Evolutionary conservation across 2,329 filamentous ascomycete species (phyloP).

Genomic region (Trichoderma guizhouense): DNA sequence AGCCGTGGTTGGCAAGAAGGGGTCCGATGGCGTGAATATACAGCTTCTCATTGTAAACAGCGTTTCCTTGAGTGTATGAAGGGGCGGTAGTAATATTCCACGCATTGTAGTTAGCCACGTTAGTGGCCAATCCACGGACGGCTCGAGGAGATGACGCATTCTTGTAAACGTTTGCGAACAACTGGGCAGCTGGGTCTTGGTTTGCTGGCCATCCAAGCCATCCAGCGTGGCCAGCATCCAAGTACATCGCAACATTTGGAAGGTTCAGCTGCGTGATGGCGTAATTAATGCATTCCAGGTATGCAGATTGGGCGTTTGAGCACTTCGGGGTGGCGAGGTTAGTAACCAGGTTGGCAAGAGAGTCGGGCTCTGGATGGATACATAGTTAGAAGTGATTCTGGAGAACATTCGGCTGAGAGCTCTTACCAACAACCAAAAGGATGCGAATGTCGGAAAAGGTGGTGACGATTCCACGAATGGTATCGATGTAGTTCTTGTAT

Average conservation of each 20-base stretch:
- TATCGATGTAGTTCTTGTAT: slow-evolving; percentile 10
- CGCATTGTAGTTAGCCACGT: slow-evolving; percentile 7
- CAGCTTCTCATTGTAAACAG: slow-evolving; percentile 3
- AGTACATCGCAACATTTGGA: slow-evolving; percentile 2
- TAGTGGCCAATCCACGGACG: slow-evolving; percentile 1
- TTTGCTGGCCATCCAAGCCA: slow-evolving; percentile 12
- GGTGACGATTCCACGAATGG: not conserved
- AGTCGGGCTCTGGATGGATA: not conserved
- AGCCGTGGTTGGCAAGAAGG: not conserved
- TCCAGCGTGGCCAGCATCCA: slow-evolving; percentile 4
- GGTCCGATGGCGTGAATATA: not conserved
- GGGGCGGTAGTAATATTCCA: not conserved
- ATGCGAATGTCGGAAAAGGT: not conserved
- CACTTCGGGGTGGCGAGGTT: not conserved
- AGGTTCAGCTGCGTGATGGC: not conserved
- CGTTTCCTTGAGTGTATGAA: slow-evolving; percentile 2
- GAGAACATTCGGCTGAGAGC: too few species aligned
- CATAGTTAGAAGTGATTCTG: not conserved
- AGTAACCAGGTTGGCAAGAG: slow-evolving; percentile 5
- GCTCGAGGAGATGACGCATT: slow-evolving; percentile 1
- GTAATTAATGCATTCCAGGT: slow-evolving; percentile 4
- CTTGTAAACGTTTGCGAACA: slow-evolving; percentile 5
- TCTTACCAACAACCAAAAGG: not conserved
- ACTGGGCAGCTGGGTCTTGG: not conserved
- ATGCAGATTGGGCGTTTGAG: not conserved